Base-by-base conservation (phyloP, 1,284 basidiomycete genomes). In the Mixia osmundae region DNA sequence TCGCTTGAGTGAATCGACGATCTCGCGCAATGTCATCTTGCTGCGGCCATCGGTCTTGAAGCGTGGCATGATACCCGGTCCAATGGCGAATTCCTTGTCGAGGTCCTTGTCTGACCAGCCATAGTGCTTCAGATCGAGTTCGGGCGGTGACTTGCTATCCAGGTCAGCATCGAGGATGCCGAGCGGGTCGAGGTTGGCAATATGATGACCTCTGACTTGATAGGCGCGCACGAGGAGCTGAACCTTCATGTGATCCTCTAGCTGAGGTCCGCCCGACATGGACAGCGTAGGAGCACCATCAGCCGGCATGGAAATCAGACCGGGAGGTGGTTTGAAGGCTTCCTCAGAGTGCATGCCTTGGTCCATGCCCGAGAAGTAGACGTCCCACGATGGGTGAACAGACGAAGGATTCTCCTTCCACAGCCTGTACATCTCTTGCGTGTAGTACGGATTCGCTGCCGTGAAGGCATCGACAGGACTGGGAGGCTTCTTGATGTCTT, bases 141-240 rank as follows among this genome's bases (percentile, higher is more conserved):
- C 85, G 2, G 80, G 74, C 3, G 83, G 83, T 14, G 66, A 63
- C 14, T 67, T 61, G 38, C 71, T 65, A 36, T 69, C 69, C 35
- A 91, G 69, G 54, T 95, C 87, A 33, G 82, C 68, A 51, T 87
- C 72, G 42, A 79, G 65, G 51, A 97, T 87, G 30, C 82, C 82
- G 20, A 99, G 70, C 25, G 89, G 89, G 54, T 99, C 89, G 41
- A 99, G 67, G 49, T 87, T 75, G 38, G 89, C 91, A 47, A 89
- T 69, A 54, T 91, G 82, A 57, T 99, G 91, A 24, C 91, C 89
- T 40, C 87, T 79, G 21, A 99, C 89, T 72, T 97, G 89, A 61
- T 91, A 97, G 5, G 91, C 89, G 48, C 89, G 76, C 40, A 95
- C 82, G 44, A 94, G 72, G 23, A 94, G 67, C 76, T 94, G 87